These are phyloP conservation scores for Escallonia rubra DNA, from an alignment of 129 eudicot genomes.

Conservation along the genomic window DNA sequence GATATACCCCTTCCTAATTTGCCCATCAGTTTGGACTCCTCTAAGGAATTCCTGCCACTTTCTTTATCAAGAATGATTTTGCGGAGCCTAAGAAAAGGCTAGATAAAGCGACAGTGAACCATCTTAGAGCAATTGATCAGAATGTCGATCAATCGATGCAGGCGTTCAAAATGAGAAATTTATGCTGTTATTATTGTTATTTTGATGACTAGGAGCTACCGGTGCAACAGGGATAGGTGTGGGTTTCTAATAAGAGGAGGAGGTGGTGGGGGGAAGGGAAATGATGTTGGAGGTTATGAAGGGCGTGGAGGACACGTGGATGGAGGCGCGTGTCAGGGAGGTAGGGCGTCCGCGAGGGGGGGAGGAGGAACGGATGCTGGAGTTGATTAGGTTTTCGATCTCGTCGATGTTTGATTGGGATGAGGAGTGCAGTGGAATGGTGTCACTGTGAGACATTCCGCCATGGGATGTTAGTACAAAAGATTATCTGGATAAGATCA, in stretches of 20 bases:
- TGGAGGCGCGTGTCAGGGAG: conserved; percentile 61
- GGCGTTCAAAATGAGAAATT: no score
- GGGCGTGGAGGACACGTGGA: conserved; percentile 55
- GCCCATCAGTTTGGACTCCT: no score
- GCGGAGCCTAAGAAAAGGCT: no score
- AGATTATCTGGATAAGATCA: no score
- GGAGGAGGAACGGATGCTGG: conserved; percentile 39
- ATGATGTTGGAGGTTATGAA: conserved; percentile 57
- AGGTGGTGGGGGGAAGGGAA: conserved; percentile 28
- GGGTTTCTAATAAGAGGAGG: conserved; percentile 13
- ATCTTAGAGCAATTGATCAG: no score
- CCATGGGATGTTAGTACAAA: no score
- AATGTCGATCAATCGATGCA: no score
- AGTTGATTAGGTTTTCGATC: conserved; percentile 77
- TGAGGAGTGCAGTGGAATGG: conserved; percentile 67
- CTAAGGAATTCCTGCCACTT: no score
- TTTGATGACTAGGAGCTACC: not conserved
- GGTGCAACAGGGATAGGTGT: conserved; percentile 5
- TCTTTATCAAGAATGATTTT: no score
- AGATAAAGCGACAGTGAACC: no score
- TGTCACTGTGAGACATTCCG: conserved; percentile 60
- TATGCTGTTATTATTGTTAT: not conserved
- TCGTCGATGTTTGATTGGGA: conserved; percentile 98
- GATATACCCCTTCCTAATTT: no score
- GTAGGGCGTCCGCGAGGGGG: conserved; percentile 70